Percentiles rank a stretch among this genome's conserved stretches.
phyloP scores from a whole-genome alignment of 108 stramenopile species.

The Nitzschia sp. region DNA sequence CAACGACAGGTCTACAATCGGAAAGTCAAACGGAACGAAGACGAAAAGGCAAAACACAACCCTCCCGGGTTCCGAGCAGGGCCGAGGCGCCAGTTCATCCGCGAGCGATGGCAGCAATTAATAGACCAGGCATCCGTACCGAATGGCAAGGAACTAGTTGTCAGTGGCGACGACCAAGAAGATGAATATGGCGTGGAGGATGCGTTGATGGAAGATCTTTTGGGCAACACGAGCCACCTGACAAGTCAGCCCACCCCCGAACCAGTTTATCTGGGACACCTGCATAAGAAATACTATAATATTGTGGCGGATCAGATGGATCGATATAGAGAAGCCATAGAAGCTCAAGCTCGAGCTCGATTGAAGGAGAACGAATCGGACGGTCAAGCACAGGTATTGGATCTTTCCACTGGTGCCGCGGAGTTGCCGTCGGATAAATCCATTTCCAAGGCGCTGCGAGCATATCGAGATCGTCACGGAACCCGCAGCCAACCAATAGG shows the following conservation, averaged over 20 bases:
- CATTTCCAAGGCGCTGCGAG: slow-evolving; percentile 62
- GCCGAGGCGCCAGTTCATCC: slow-evolving; percentile 50
- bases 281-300: slow-evolving; percentile 51
- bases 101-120: slow-evolving; percentile 49
- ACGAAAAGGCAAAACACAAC: slow-evolving; percentile 49
- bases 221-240: slow-evolving; percentile 71
- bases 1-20: slow-evolving; percentile 64
- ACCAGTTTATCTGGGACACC: slow-evolving; percentile 67
- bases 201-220: slow-evolving; percentile 77
- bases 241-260: slow-evolving; percentile 70
- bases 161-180: slow-evolving; percentile 39
- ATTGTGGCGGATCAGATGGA: slow-evolving; percentile 50
- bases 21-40: slow-evolving; percentile 28
- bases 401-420: background rate
- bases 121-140: slow-evolving; percentile 30
- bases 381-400: background rate
- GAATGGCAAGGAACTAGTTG: slow-evolving; percentile 28
- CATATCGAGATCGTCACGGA: slow-evolving; percentile 79
- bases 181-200: slow-evolving; percentile 71
- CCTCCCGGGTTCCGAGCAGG: slow-evolving; percentile 71
- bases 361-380: background rate
- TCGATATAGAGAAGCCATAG: slow-evolving; percentile 27
- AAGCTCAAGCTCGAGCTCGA: slow-evolving; percentile 1
- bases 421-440: slow-evolving; percentile 56
- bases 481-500: slow-evolving; percentile 73